Evolutionary conservation across 176 grass and related monocot genomes (phyloP).

Genomic region (Miscanthus lutarioriparius): DNA sequence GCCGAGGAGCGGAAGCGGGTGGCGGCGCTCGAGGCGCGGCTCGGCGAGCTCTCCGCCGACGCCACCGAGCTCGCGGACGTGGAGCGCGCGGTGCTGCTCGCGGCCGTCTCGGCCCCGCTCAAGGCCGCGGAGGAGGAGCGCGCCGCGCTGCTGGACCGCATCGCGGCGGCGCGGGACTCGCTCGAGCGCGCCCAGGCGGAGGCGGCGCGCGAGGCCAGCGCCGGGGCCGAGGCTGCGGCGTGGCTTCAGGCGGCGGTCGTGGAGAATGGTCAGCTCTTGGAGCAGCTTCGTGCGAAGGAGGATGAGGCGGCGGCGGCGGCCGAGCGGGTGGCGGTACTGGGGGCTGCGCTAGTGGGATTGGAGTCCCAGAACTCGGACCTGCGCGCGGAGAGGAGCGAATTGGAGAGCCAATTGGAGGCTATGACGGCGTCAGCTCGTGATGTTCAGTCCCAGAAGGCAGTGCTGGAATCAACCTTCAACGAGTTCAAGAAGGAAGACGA

Average conservation of each 20-base stretch:
- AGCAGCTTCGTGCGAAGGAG: conserved; percentile 30
- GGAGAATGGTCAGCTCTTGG: conserved; percentile 1
- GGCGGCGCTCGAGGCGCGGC: neutral
- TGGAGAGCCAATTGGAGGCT: conserved; percentile 26
- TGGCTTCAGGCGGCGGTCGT: conserved; percentile 18
- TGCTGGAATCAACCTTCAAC: neutral
- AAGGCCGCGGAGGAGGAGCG: neutral
- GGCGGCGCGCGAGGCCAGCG: neutral
- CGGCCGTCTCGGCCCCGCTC: conserved; percentile 7
- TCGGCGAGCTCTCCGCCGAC: conserved; percentile 8
- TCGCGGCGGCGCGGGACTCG: neutral
- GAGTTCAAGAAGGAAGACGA: neutral
- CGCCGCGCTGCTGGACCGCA: neutral
- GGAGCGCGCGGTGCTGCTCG: conserved; percentile 7
- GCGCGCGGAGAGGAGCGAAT: neutral
- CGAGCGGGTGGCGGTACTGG: neutral
- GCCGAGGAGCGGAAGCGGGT: neutral
- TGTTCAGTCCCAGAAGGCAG: neutral
- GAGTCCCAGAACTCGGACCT: neutral
- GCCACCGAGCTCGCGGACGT: neutral
- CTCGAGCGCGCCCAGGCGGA: neutral
- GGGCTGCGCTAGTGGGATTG: neutral
- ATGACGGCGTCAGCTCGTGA: neutral
- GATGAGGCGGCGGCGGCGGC: neutral
- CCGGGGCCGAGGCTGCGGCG: conserved; percentile 9